Evolutionary conservation across 371 early-diverging fungal species (phyloP), one percentile per base, ranked within the genome.

Genomic region (Syncephalastrum sp.): DNA sequence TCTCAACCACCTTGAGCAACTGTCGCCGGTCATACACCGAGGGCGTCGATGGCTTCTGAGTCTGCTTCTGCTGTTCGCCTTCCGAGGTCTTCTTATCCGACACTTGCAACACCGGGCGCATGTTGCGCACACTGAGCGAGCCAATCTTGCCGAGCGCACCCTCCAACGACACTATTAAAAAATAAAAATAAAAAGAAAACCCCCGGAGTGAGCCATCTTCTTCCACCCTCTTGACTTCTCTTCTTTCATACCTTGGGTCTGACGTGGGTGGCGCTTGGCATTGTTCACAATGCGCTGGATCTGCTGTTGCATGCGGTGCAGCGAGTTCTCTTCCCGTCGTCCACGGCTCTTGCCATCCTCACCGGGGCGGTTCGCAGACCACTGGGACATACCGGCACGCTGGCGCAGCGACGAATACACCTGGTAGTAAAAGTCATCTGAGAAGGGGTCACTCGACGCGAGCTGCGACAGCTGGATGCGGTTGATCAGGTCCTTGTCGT

Each of bases 61-160:
- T 51, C 62, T 63, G 19, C 15, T 16, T 16, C 47, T 50, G 16
- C 50, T 23, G 27, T 6, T 43, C 54, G 19, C 43, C 54, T 42
- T 41, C 27, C 17, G 55, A 21, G 8, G 51, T 17, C 38, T 61
- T 66, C 44, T 66, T 66, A 6, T 66, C 66, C 5, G 61, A 55
- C 12, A 94, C 89, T 69, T 94, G 92, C 64, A 97, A 74, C 16
- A 89, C 75, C 68, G 93, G 92, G 52, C 91, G 89, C 10, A 96
- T 96, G 64, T 93, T 93, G 53, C 90, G 82, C 19, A 90, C 89
- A 10, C 96, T 92, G 59, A 87, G 86, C 44, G 91, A 76, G 0
- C 95, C 87, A 57, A 97, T 93, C 65, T 91, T 95, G 50, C 98
- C 98, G 17, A 97, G 77, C n/a, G 96, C 95, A 29, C 96, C 96